Evolutionary conservation across 768 basidiomycete genomes (phyloP), one percentile per base, ranked within the genome.

Genomic region (Leccinum olivaceopallidum): DNA sequence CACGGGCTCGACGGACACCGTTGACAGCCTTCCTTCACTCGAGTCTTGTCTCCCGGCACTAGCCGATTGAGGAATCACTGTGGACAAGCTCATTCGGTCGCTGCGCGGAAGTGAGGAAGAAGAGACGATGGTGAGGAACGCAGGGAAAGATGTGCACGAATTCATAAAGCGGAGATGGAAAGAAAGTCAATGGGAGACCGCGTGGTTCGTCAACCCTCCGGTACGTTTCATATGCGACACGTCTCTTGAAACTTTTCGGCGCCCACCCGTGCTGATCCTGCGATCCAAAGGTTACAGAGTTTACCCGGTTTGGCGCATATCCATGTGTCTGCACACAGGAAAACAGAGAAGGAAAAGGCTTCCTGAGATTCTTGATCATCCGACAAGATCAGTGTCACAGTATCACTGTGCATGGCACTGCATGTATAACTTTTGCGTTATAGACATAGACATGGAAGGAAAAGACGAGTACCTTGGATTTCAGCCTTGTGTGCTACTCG

Each of bases 271-370:
- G 24, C 44, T 58, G 26, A 16, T 30, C 22, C 30, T 60, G 32
- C 16, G 55, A 53, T 57, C 30, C 72, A 91, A 90, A 83, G 92
- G 69, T 71, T 94, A 57, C 92, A 94, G 67, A 94, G 90, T 61
- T 85, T 95, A 32, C 88, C 83, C 3, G 88, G 85, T 16, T 78
- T 95, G 52, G 88, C 89, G 0, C 93, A 95, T 71, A 82, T 90
- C 18, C 93, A 95, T 64, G 90, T 94, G 34, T 94, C 94, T 71
- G 93, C 90, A 6, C 79, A 83, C 53, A 81, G 73, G 67, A 87
- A 86, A 62, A 59, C 60, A n/a, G 42, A 36, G 5, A 59, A 65
- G 44, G 71, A 72, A 55, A 64, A 62, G 58, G 58, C 26, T 39
- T 34, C 37, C 22, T 72, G 66, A 67, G 28, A 22, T 56, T 26